These are phyloP conservation scores for Trichosporon asahii DNA, from an alignment of 1,284 basidiomycete genomes.

Conservation along the genomic window DNA sequence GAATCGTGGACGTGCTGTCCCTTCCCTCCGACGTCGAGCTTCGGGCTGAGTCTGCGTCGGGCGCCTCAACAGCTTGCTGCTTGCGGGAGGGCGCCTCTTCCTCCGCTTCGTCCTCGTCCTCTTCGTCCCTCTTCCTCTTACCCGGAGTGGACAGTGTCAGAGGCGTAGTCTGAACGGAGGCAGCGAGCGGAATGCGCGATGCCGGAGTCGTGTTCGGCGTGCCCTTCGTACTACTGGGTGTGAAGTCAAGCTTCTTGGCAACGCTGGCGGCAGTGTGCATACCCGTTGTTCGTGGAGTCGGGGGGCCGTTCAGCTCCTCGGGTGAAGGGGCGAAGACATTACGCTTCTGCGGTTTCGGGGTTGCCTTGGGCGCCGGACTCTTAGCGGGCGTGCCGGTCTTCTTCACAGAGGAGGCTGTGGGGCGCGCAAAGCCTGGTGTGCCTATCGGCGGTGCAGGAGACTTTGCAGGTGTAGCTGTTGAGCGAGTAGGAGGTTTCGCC, in stretches of 20 bases:
- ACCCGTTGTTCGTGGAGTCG: constrained; percentile 31
- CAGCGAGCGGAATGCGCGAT: not conserved
- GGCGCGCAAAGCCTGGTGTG: constrained; percentile 16
- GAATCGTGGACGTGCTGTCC: not conserved
- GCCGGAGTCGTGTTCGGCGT: not conserved
- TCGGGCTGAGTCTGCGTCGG: not conserved
- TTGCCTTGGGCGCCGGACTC: not conserved
- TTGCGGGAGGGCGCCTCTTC: constrained; percentile 7
- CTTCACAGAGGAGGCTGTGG: constrained; percentile 16
- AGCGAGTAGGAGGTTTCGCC: not conserved
- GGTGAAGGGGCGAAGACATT: constrained; percentile 47
- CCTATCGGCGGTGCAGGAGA: not conserved
- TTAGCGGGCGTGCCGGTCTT: constrained; percentile 8
- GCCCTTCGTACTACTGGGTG: not conserved
- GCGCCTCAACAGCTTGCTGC: constrained; percentile 10
- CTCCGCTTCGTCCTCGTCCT: constrained; percentile 16
- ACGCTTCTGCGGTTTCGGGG: constrained; percentile 28
- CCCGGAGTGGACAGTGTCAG: constrained; percentile 33
- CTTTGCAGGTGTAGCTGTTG: not conserved
- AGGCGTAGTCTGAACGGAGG: constrained; percentile 39
- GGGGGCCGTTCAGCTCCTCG: constrained; percentile 11
- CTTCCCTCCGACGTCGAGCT: not conserved
- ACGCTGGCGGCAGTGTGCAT: constrained; percentile 29
- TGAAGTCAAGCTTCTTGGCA: constrained; percentile 21
- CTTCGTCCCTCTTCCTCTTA: constrained; percentile 26